Percentiles rank a stretch among this genome's conserved stretches.
Evolutionary conservation across 2,329 filamentous ascomycete genomes (phyloP).

Genomic region (Aspergillus sp.): DNA sequence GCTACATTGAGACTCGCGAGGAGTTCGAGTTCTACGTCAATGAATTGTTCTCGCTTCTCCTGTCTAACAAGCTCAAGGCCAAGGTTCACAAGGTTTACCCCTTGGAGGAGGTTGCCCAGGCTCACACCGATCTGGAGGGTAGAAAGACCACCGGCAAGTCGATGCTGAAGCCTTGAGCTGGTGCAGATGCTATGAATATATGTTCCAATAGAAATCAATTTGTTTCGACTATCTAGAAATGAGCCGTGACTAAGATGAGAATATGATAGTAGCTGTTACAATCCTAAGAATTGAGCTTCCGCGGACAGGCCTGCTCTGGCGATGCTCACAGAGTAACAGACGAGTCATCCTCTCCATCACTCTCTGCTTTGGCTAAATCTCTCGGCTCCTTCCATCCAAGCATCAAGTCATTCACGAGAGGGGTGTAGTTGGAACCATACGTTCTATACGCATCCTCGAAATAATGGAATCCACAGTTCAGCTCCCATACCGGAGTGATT

Average conservation of each 20-base stretch:
- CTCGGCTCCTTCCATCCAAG: constrained; percentile 62
- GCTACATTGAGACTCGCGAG: constrained; percentile 68
- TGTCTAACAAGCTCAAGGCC: constrained; percentile 69
- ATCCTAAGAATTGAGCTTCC: not conserved
- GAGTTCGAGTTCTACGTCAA: constrained; percentile 70
- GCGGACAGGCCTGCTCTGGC: not conserved
- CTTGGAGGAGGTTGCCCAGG: constrained; percentile 69
- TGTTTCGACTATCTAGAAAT: not conserved
- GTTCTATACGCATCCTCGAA: constrained; percentile 61
- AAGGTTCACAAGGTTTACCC: constrained; percentile 76
- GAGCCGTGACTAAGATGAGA: not conserved
- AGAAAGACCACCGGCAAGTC: constrained; percentile 84
- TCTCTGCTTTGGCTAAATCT: constrained; percentile 16
- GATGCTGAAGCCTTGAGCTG: constrained; percentile 63
- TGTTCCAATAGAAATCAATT: not conserved
- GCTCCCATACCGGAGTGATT: constrained; percentile 55
- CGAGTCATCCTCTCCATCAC: not conserved
- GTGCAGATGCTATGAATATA: not conserved
- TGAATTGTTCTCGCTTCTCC: constrained; percentile 73
- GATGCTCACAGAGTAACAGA: not conserved
- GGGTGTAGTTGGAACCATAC: constrained; percentile 64
- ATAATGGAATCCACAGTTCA: constrained; percentile 64
- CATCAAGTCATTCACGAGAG: constrained; percentile 71
- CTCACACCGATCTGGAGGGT: constrained; percentile 77
- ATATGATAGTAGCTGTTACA: not conserved